Evolutionary conservation across 208 protist species (phyloP).

Genomic region (Angomonas ambiguus): DNA sequence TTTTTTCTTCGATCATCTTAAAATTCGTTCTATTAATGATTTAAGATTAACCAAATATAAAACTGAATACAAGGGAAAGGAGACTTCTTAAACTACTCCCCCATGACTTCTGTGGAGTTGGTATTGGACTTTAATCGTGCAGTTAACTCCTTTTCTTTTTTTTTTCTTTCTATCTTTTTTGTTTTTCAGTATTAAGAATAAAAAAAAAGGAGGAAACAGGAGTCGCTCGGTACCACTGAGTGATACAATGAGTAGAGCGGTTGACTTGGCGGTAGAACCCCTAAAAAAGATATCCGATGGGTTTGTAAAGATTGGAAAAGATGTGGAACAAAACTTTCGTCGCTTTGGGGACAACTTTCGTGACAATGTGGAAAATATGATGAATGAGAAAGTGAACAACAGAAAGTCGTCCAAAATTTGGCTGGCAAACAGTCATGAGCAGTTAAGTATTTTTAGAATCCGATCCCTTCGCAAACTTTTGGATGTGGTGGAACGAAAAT

Average conservation of each 20-base stretch:
- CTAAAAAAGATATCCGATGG: background rate
- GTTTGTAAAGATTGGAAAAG: slow-evolving; percentile 9
- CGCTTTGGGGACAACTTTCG: slow-evolving; percentile 20
- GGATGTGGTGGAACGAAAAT: slow-evolving; percentile 36
- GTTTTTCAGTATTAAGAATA: slow-evolving; percentile 1
- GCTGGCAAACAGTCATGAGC: slow-evolving; percentile 19
- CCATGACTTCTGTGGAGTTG: no score
- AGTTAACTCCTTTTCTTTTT: background rate
- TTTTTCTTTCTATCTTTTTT: slow-evolving; percentile 7
- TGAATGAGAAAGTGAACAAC: slow-evolving; percentile 1
- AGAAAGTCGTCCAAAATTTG: slow-evolving; percentile 11
- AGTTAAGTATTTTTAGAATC: slow-evolving; percentile 17
- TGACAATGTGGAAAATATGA: slow-evolving; percentile 27
- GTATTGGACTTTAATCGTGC: background rate
- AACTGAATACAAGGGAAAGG: background rate
- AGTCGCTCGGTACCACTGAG: no score
- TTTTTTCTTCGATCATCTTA: background rate
- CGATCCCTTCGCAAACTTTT: slow-evolving; percentile 42
- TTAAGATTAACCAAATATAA: background rate
- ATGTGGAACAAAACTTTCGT: slow-evolving; percentile 15
- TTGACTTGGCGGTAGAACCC: background rate
- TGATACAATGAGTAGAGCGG: background rate
- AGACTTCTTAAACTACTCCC: background rate
- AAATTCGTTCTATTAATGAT: background rate
- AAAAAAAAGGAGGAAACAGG: background rate